Conservation (phyloP, 139 green algal species). For the Chlamydomonas asymmetrica region DNA sequence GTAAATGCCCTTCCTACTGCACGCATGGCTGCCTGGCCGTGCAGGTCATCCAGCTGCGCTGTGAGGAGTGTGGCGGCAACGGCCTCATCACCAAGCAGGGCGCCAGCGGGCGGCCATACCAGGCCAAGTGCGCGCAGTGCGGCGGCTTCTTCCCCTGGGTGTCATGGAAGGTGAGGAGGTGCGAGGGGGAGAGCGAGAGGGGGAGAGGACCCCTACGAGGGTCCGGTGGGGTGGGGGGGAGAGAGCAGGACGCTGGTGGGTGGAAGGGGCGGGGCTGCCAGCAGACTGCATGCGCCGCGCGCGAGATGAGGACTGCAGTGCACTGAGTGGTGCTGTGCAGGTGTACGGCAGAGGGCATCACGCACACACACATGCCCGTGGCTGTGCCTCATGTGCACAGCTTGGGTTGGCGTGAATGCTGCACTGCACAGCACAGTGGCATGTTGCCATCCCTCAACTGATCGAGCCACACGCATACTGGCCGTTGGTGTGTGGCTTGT, state of each 20-base stretch:
- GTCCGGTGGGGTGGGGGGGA: too few species aligned
- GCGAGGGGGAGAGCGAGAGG: not conserved
- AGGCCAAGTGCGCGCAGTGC: slow-evolving; percentile 69
- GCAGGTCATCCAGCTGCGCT: slow-evolving; percentile 82
- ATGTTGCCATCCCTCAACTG: not conserved
- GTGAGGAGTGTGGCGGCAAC: slow-evolving; percentile 65
- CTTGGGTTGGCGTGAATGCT: not conserved
- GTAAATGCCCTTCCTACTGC: too few species aligned
- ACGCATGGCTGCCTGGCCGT: not conserved
- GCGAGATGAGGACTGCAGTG: not conserved
- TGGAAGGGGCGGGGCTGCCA: not conserved
- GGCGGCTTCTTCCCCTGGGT: slow-evolving; percentile 90
- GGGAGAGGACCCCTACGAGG: not conserved
- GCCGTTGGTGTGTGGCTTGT: not conserved
- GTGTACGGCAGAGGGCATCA: too few species aligned
- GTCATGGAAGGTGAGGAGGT: slow-evolving; percentile 50
- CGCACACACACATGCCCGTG: too few species aligned
- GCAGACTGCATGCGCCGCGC: not conserved
- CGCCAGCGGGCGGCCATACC: slow-evolving; percentile 37
- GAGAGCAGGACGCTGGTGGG: too few species aligned
- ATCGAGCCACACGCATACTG: not conserved
- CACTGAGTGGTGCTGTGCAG: not conserved
- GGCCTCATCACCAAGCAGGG: slow-evolving; percentile 62
- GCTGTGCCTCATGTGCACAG: not conserved
- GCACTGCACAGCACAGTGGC: not conserved